phyloP scores from a whole-genome alignment of 1,284 basidiomycete genomes.

The Ganoderma sinense region DNA sequence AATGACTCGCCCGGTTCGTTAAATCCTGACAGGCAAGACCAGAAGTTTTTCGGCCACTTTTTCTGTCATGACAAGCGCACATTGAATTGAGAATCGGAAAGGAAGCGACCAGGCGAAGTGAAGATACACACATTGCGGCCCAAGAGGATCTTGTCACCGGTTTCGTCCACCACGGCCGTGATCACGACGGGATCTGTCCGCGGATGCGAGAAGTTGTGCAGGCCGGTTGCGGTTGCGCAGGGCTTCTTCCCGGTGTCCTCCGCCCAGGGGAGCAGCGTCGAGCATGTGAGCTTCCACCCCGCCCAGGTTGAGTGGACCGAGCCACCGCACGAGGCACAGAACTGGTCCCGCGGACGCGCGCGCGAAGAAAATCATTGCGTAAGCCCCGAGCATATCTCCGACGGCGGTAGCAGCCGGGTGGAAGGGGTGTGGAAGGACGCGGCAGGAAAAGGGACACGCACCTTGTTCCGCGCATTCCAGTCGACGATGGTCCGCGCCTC shows the following conservation, averaged over 20 bases:
- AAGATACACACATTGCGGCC: conserved; percentile 77
- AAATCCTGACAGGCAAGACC: conserved; percentile 91
- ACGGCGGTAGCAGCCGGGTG: background rate
- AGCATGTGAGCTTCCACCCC: conserved; percentile 93
- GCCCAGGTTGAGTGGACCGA: conserved; percentile 90
- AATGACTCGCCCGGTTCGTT: conserved; percentile 94
- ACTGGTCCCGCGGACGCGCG: conserved; percentile 52
- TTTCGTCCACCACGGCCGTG: conserved; percentile 85
- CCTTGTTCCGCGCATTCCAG: conserved; percentile 90
- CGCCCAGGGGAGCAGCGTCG: conserved; percentile 75
- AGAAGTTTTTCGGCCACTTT: conserved; percentile 76
- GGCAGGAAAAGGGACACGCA: conserved; percentile 36
- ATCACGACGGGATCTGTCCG: conserved; percentile 93
- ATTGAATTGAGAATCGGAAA: conserved; percentile 6
- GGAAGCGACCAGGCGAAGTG: conserved; percentile 1
- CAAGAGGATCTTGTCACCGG: conserved; percentile 83
- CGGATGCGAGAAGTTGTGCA: conserved; percentile 91
- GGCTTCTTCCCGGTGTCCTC: conserved; percentile 66
- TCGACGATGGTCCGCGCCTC: conserved; percentile 83
- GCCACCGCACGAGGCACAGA: conserved; percentile 89
- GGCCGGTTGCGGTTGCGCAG: conserved; percentile 78
- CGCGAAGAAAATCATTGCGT: conserved; percentile 18
- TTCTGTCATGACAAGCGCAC: conserved; percentile 49
- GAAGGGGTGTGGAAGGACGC: background rate
- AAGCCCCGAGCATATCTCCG: conserved; percentile 11